Evolutionary conservation across 2,329 filamentous ascomycete genomes (phyloP).

Genomic region (Dactylellina cionopaga): DNA sequence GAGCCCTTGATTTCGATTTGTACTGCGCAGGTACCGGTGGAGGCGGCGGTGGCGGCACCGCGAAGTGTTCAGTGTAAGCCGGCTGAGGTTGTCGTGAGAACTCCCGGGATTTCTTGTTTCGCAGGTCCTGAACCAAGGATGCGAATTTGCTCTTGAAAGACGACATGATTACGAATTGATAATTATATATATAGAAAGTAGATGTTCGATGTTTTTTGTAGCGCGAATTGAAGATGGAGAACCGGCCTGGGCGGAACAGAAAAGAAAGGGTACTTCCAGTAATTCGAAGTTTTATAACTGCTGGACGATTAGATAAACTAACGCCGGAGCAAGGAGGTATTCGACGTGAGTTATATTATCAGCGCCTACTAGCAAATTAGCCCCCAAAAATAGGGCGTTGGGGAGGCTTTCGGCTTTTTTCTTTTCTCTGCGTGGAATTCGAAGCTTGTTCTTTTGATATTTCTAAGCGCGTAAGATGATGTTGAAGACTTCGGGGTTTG

Average conservation of each 20-base stretch:
- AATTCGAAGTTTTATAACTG: conserved; percentile 19
- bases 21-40: conserved; percentile 35
- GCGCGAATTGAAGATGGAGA: conserved; percentile 26
- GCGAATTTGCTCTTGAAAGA: conserved; percentile 51
- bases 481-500: neutral
- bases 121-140: conserved; percentile 49
- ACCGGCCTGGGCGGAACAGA: conserved; percentile 28
- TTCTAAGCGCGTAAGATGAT: conserved; percentile 45
- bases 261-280: conserved; percentile 5
- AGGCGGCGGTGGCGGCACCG: conserved; percentile 35
- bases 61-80: conserved; percentile 44
- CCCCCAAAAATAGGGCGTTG: conserved; percentile 44
- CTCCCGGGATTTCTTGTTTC: conserved; percentile 47
- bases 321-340: conserved; percentile 31
- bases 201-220: conserved; percentile 15
- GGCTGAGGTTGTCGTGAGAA: conserved; percentile 48
- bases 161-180: conserved; percentile 29
- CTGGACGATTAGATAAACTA: conserved; percentile 13
- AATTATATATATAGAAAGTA: neutral
- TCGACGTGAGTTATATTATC: conserved; percentile 37
- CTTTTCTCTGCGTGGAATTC: conserved; percentile 6
- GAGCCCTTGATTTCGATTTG: conserved; percentile 17
- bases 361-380: conserved; percentile 47
- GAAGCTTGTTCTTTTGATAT: conserved; percentile 17
- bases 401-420: conserved; percentile 1